Evolutionary conservation across 441 rosid genomes (phyloP).

Genomic region (Adansonia madagascariensis): DNA sequence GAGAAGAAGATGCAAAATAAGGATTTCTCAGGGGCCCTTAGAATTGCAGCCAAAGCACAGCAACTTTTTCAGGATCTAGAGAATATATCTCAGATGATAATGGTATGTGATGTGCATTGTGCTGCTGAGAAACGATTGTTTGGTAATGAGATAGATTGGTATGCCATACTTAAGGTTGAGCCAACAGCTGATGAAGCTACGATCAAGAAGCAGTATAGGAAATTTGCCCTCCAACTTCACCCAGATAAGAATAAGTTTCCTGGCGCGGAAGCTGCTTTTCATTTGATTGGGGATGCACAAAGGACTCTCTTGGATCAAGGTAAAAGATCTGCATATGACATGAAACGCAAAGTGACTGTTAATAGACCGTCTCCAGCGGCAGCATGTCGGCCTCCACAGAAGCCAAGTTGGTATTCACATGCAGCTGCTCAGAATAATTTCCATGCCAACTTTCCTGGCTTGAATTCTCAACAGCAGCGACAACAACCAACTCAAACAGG

Average conservation of each 20-base stretch:
- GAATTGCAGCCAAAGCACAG: conserved; percentile 65
- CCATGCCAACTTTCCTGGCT: conserved; percentile 36
- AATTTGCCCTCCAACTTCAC: conserved; percentile 83
- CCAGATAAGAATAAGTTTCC: conserved; percentile 93
- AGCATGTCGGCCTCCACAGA: conserved; percentile 43
- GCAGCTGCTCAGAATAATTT: conserved; percentile 37
- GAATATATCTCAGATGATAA: conserved; percentile 64
- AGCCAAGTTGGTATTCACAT: conserved; percentile 32
- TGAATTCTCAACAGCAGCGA: conserved; percentile 40
- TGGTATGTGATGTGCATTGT: conserved; percentile 89
- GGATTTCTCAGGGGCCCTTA: conserved; percentile 69
- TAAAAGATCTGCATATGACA: conserved; percentile 63
- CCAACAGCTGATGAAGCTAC: conserved; percentile 63
- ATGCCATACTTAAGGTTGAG: conserved; percentile 77
- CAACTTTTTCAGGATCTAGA: conserved; percentile 64
- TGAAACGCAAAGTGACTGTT: conserved; percentile 42
- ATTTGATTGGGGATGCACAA: conserved; percentile 86
- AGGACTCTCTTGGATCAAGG: conserved; percentile 70
- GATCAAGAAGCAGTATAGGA: conserved; percentile 86
- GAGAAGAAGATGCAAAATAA: conserved; percentile 60
- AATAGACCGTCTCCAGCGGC: conserved; percentile 45
- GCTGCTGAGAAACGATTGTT: conserved; percentile 55
- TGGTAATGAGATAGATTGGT: conserved; percentile 88
- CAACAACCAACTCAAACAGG: conserved; percentile 49
- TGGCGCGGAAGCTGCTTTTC: conserved; percentile 95